Percentiles rank a stretch among this genome's conserved stretches.
phyloP scores from a whole-genome alignment of 352 stramenopile genomes.

The Pythium pyrilobum region DNA sequence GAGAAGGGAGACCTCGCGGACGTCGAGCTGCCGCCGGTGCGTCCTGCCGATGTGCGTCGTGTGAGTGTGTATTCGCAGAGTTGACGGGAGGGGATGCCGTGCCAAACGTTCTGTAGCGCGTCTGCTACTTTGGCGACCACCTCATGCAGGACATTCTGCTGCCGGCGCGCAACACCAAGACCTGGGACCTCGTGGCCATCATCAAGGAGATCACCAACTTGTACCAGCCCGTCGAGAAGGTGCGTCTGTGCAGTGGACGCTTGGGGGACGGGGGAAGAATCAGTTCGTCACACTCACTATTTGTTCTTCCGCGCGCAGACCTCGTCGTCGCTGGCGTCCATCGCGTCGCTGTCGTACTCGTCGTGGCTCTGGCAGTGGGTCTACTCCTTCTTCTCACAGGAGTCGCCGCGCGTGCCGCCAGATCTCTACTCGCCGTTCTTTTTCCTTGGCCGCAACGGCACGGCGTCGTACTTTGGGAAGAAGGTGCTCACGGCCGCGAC shows the following conservation, averaged over 20 bases:
- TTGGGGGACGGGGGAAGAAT: background rate
- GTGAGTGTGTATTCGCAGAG: too few species aligned
- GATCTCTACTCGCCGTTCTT: conserved; percentile 43
- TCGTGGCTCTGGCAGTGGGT: background rate
- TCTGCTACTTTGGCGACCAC: conserved; percentile 58
- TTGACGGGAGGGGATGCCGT: background rate
- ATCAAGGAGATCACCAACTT: conserved; percentile 45
- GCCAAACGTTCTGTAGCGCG: conserved; percentile 12
- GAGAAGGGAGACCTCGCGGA: conserved; percentile 11
- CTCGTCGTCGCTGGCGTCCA: background rate
- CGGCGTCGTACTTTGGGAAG: conserved; percentile 34
- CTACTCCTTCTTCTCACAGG: conserved; percentile 19
- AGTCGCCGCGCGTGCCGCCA: conserved; percentile 11
- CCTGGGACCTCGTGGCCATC: conserved; percentile 42
- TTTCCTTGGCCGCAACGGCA: conserved; percentile 41
- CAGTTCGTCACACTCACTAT: background rate
- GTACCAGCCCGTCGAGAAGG: conserved; percentile 27
- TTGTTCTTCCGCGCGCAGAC: background rate
- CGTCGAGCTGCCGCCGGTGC: conserved; percentile 10
- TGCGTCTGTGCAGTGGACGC: conserved; percentile 1
- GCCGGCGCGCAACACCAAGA: conserved; percentile 23
- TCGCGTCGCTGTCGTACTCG: background rate
- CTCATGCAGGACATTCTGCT: conserved; percentile 39
- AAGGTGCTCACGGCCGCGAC: conserved; percentile 30
- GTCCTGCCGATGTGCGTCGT: too few species aligned